Percentiles rank a stretch among this genome's conserved stretches.
Conservation (phyloP, 2,329 filamentous ascomycete species). For the Fusarium veterinarium region DNA sequence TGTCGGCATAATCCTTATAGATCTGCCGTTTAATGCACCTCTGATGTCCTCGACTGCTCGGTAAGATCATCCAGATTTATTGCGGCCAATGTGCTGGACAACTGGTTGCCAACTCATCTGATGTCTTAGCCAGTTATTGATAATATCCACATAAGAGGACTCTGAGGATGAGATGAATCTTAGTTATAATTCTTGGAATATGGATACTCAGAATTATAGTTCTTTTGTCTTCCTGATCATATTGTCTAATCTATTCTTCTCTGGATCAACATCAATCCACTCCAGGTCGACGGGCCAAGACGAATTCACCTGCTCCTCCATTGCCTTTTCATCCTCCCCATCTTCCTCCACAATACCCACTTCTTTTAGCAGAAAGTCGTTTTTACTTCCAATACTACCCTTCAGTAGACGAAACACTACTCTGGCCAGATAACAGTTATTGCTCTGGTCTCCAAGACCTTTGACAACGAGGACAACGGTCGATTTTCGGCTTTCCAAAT, state of each 20-base stretch:
- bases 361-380: rapidly evolving
- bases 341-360: not conserved
- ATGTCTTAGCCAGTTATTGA: no score
- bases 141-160: no score
- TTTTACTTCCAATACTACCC: not conserved
- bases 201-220: not conserved
- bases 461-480: not conserved
- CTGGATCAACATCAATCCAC: not conserved
- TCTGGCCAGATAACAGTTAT: not conserved
- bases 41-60: no score
- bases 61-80: no score
- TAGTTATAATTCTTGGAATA: not conserved
- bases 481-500: not conserved
- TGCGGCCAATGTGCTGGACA: not conserved
- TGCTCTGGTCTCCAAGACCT: not conserved
- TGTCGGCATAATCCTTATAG: no score
- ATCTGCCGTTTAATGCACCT: no score
- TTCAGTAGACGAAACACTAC: not conserved
- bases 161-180: not conserved
- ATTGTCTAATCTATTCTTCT: not conserved
- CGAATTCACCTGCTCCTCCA: not conserved
- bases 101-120: not conserved
- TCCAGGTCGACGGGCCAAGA: not conserved
- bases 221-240: not conserved
- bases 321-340: not conserved